Evolutionary conservation across 176 grass and related monocot species (phyloP), one percentile per base, ranked within the genome.

Genomic region (Triticum dicoccoides): DNA sequence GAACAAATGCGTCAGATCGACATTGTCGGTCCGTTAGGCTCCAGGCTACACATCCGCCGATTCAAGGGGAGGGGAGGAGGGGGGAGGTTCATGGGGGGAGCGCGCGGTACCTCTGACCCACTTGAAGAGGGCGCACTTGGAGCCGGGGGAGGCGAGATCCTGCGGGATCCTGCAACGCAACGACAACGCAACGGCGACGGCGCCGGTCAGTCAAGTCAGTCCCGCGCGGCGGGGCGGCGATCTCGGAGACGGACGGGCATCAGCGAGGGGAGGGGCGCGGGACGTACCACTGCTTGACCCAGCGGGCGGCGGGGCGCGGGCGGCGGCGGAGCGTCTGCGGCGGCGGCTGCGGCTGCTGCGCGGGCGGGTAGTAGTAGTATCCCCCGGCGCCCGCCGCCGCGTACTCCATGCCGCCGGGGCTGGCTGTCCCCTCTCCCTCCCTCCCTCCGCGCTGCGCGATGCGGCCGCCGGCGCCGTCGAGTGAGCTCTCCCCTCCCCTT

Each of bases 261-360:
- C 25, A 14, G 38, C 12, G 32, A 3, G 23, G 68, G 24, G 56
- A 2, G 41, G 27, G 18, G 64, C 3, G 41, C 17, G 33, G 69
- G 3, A 77, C 71, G 84, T 64, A 97, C 95, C 95, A 97, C 61
- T 95, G 84, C 85, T 95, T 97, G 79, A 94, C 77, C 95, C 95
- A 97, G 44, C 92, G 92, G 15, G 90, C 78, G 78, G 92, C 81
- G 42, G 90, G 84, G 63, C 86, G 86, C 64, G 85, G 81, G 21
- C 68, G 82, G 78, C 78, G 89, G 88, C 85, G 88, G 68, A 61
- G 78, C 81, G 80, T 20, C 67, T 87, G 73, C 73, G 61, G 8
- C 5, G 76, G 69, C 61, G 38, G 38, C 61, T 66, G 82, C 84
- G 33, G 30, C 69, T 82, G 83, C 84, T 82, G 83, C 84, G 91